A percentile compares a stretch with the other conserved stretches of the same genome.
Conservation (phyloP, 345 rosid genomes). For the Zanthoxylum bungeanum region DNA sequence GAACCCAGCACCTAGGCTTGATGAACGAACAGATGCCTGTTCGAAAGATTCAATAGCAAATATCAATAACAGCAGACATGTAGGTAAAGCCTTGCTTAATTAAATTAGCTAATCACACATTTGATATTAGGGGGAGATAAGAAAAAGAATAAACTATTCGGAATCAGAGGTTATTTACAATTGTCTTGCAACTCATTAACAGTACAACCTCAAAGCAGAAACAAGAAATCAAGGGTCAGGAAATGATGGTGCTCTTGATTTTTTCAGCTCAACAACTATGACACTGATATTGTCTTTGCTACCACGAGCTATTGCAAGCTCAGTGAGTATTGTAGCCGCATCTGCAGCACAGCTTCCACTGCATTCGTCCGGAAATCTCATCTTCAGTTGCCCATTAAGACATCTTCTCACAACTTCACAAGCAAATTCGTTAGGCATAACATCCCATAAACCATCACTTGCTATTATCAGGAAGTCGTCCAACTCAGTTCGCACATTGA, state of each 20-base stretch:
- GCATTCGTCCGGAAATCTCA: not conserved
- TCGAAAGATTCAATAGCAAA: not conserved
- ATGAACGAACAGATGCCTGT: too few relatives aligned
- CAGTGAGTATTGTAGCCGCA: slow-evolving; percentile 29
- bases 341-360: slow-evolving; percentile 13
- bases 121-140: not conserved
- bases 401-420: slow-evolving; percentile 28
- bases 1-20: too few relatives aligned
- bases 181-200: not conserved
- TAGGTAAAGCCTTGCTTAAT: not conserved
- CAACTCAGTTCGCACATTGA: slow-evolving; percentile 12
- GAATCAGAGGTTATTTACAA: not conserved
- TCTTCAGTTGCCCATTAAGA: slow-evolving; percentile 9
- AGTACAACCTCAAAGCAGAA: not conserved
- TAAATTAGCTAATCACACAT: not conserved
- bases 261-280: slow-evolving; percentile 30
- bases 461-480: slow-evolving; percentile 34
- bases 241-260: not conserved
- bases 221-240: not conserved
- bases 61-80: too few relatives aligned
- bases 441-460: slow-evolving; percentile 44
- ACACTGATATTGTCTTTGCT: slow-evolving; percentile 41
- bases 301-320: slow-evolving; percentile 38
- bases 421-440: slow-evolving; percentile 32
- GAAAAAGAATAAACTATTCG: not conserved